A percentile compares a stretch with the other conserved stretches of the same genome.
These are phyloP conservation scores for Paecilomyces sp. DNA, from an alignment of 2,329 filamentous ascomycete genomes.

Conservation along the genomic window DNA sequence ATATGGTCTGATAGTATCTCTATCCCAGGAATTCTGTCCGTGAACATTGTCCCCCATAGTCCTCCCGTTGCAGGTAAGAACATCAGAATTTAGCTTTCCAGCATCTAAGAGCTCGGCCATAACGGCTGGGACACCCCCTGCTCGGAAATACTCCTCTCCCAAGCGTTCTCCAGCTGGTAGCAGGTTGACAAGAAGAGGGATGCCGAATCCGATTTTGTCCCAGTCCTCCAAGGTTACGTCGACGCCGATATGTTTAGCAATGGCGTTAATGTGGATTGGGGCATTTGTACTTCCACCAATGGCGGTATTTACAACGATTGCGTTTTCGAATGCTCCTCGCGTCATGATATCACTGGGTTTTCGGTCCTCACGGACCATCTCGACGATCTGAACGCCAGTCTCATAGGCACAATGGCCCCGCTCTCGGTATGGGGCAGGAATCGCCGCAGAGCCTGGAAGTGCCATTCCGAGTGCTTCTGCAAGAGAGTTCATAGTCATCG, in stretches of 20 bases:
- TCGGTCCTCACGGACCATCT: slow-evolving; percentile 43
- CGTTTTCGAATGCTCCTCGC: slow-evolving; percentile 50
- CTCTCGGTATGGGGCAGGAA: slow-evolving; percentile 46
- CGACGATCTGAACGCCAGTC: slow-evolving; percentile 44
- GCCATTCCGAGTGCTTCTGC: slow-evolving; percentile 49
- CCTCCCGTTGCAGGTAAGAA: slow-evolving; percentile 42
- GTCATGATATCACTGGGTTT: slow-evolving; percentile 52
- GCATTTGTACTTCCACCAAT: slow-evolving; percentile 53
- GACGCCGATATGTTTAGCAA: slow-evolving; percentile 49
- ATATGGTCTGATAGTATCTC: slow-evolving; percentile 40
- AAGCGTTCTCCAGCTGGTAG: slow-evolving; percentile 48
- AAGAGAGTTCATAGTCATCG: slow-evolving; percentile 47
- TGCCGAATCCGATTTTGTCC: slow-evolving; percentile 43
- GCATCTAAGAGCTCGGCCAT: slow-evolving; percentile 48
- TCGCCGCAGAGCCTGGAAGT: slow-evolving; percentile 44
- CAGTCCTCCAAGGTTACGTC: slow-evolving; percentile 47
- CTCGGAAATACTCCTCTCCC: slow-evolving; percentile 49
- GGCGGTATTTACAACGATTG: slow-evolving; percentile 48
- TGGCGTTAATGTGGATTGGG: slow-evolving; percentile 49
- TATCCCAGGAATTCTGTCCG: slow-evolving; percentile 45
- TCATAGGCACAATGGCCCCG: slow-evolving; percentile 42
- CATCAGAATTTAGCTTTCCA: slow-evolving; percentile 38
- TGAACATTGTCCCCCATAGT: slow-evolving; percentile 38
- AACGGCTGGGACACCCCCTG: slow-evolving; percentile 47
- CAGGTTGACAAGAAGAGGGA: slow-evolving; percentile 49